Conservation (phyloP, 768 basidiomycete species). For the Rhodotorula toruloides region DNA sequence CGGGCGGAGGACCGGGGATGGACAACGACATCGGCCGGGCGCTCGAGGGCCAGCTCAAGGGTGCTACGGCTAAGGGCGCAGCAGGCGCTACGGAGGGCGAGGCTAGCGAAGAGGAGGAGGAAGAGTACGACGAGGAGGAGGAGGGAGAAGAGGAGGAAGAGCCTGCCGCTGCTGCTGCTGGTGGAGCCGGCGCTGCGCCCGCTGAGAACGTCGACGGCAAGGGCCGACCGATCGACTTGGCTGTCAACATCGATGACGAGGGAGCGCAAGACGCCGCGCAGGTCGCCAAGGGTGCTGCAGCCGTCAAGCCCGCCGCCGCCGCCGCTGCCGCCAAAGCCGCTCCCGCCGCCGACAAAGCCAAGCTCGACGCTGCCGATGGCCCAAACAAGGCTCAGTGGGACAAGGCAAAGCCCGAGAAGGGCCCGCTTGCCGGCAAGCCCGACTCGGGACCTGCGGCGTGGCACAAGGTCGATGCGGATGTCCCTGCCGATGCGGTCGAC, state of each 20-base stretch:
- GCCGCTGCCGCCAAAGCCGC: conserved; percentile 43
- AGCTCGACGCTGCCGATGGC: conserved; percentile 25
- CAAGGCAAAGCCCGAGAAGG: conserved; percentile 16
- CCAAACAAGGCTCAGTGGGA: conserved; percentile 31
- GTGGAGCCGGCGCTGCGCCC: conserved; percentile 30
- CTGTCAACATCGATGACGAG: conserved; percentile 36
- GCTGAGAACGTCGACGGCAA: conserved; percentile 36
- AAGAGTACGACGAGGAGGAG: conserved; percentile 25
- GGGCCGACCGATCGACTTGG: conserved; percentile 38
- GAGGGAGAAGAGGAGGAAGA: conserved; percentile 50
- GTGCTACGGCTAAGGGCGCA: background rate
- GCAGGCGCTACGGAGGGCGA: conserved; percentile 6
- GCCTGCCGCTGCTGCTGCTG: conserved; percentile 49
- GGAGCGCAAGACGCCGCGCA: conserved; percentile 37
- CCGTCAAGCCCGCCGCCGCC: background rate
- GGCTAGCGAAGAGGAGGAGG: conserved; percentile 11
- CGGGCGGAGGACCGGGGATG: conserved; percentile 31
- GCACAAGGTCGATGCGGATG: conserved; percentile 25
- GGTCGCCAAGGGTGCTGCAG: conserved; percentile 13
- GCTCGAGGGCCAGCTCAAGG: background rate
- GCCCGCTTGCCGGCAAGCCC: conserved; percentile 30
- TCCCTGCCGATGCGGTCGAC: background rate
- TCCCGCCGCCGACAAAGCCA: conserved; percentile 38
- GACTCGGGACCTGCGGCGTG: conserved; percentile 17
- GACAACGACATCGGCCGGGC: conserved; percentile 21